Base-by-base conservation (phyloP, 2,329 filamentous ascomycete genomes). In the Ophiostoma triangulosporum region DNA sequence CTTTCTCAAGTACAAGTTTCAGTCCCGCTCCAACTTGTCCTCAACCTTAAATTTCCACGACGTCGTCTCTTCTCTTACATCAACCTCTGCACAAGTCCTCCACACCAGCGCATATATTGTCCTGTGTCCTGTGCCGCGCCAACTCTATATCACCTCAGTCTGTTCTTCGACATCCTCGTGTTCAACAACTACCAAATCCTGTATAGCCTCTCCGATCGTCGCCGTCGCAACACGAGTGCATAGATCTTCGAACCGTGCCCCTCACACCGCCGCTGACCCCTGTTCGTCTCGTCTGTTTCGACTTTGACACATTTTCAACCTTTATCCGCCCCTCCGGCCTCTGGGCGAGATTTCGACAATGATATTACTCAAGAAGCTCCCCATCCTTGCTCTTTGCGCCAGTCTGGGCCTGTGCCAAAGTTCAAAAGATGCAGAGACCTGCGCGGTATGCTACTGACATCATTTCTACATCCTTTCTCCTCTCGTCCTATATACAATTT, bases 371-470 rank as follows among this genome's bases (percentile, higher is more conserved):
- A 69, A 71, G 59, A 73, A 72, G 60, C 66, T 77, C 57, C 72
- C 73, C 31, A 64, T 80, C 55, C 78, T 80, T 65, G 68, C 76
- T 56, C 73, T 80, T 55, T 79, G 73, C 75, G 70, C 69, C 33
- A 63, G 70, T 43, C 67, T 71, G 43, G 72, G 68, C 24, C 68
- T 67, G 60, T 80, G 77, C 64, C 64, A 69, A 58, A 65, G 60
- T 54, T 61, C 66, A 56, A 66, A 72, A 61, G 71, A 75, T 65
- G 71, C 72, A 48, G 46, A 48, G 17, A 22, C 46, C 60, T 80
- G 77, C 62, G 68, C 72, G 66, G 77, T 80, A 76, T 64, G 76
- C 69, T 58, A 59, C 48, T 24, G 20, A 26, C 12, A 7, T 24
- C 20, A 40, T 46, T 54, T 51, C 52, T 56, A 53, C 61, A 54